Base-by-base conservation (phyloP, 1,139 yeast genomes). In the Magnusiomyces fungicola region DNA sequence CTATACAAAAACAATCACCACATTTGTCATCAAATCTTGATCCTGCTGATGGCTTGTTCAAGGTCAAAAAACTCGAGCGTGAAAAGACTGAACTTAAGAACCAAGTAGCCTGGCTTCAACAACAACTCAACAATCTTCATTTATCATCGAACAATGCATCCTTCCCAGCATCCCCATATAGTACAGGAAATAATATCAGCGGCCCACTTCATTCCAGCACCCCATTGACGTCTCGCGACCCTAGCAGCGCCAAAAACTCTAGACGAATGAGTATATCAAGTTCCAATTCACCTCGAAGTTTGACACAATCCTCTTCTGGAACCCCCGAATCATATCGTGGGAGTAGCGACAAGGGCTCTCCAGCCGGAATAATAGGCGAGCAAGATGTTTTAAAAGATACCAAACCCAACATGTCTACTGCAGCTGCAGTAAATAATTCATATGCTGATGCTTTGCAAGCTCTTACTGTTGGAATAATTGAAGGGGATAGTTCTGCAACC, bases 391-490 rank as follows among this genome's bases (percentile, higher is more conserved):
- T n/a, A n/a, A n/a, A n/a, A n/a, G n/a, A n/a, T n/a, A n/a, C n/a
- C n/a, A n/a, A n/a, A n/a, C n/a, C n/a, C n/a, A n/a, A n/a, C n/a
- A n/a, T n/a, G n/a, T n/a, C n/a, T n/a, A n/a, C n/a, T n/a, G n/a
- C 45, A 19, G 38, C 47, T 4, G 29, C 50, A 5, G 53, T 47
- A 2, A 47, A 47, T 19, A 47, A 24, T n/a, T 12, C 42, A 22
- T 50, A 47, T 22, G 53, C 53, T n/a, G 48, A 32, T 16, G 53
- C 48, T n/a, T n/a, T 50, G 12, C 50, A 50, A 18, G 46, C 48
- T 19, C 30, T 50, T 3, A 42, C 53, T 14, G 39, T 50, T 25
- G 53, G 53, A 22, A 47, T 50, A n/a, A 45, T 50, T 16, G 53
- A 47, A n/a, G 53, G 45, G 21, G 39, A 40, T 22, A 18, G 29